Percentiles rank a stretch among this genome's conserved stretches.
Conservation (phyloP, 73 alveolate genomes). For the Blepharisma stoltei region DNA sequence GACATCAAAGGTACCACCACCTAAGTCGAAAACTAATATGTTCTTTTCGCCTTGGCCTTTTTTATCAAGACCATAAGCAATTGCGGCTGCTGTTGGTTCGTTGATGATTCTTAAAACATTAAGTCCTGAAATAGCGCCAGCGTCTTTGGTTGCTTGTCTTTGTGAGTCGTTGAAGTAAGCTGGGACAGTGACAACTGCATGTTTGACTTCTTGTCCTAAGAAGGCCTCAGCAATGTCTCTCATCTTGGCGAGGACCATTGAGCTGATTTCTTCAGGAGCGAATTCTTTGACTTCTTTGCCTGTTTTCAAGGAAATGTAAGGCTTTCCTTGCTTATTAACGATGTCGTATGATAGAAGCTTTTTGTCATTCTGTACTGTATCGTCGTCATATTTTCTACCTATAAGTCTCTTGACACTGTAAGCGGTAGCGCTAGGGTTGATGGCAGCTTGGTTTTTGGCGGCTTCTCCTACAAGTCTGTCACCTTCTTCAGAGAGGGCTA, state of each 20-base stretch:
- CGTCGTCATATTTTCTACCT: slow-evolving; percentile 50
- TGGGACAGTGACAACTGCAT: slow-evolving; percentile 98
- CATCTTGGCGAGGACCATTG: slow-evolving; percentile 88
- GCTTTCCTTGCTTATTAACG: slow-evolving; percentile 86
- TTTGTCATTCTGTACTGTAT: slow-evolving; percentile 71
- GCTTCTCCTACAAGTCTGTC: slow-evolving; percentile 94
- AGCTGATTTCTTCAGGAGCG: slow-evolving; percentile 94
- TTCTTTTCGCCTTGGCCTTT: slow-evolving; percentile 83
- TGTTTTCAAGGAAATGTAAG: slow-evolving; percentile 77
- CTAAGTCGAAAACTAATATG: slow-evolving; percentile 88
- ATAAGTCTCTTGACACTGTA: slow-evolving; percentile 81
- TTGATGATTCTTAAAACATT: slow-evolving; percentile 94
- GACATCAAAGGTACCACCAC: slow-evolving; percentile 99
- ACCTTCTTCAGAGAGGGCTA: slow-evolving; percentile 82
- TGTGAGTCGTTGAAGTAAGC: slow-evolving; percentile 95
- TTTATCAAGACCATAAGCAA: slow-evolving; percentile 97
- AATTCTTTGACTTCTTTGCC: slow-evolving; percentile 44
- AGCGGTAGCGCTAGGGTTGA: slow-evolving; percentile 78
- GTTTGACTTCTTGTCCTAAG: slow-evolving; percentile 88
- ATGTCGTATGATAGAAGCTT: slow-evolving; percentile 87
- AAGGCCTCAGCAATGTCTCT: slow-evolving; percentile 56
- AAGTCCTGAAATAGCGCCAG: slow-evolving; percentile 97
- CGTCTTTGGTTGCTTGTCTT: slow-evolving; percentile 98
- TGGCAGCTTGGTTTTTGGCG: slow-evolving; percentile 82
- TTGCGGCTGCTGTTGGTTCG: slow-evolving; percentile 99